Percentiles rank a stretch among this genome's conserved stretches.
phyloP scores from a whole-genome alignment of 2,329 filamentous ascomycete species.

The Pseudogymnoascus sp. region DNA sequence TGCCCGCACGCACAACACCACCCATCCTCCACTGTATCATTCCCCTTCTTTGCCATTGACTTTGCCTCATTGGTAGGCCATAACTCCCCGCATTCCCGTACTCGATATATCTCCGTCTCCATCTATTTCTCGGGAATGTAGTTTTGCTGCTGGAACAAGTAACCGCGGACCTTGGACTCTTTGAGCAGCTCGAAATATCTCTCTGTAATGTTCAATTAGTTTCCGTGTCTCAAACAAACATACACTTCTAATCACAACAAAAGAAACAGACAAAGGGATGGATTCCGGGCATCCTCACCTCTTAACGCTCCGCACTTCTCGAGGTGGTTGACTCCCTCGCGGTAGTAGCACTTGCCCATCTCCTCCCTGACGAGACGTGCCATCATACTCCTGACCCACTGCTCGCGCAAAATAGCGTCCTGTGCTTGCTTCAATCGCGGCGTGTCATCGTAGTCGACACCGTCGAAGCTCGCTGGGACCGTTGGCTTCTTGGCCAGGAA shows the following conservation, averaged over 20 bases:
- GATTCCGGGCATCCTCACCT: slow-evolving; percentile 46
- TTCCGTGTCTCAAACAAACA: not conserved
- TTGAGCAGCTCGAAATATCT: slow-evolving; percentile 71
- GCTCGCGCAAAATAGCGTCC: slow-evolving; percentile 73
- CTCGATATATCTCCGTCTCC: not conserved
- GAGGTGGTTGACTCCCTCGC: slow-evolving; percentile 77
- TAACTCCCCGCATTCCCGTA: not conserved
- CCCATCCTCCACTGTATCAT: not conserved
- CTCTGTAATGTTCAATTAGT: slow-evolving; percentile 40
- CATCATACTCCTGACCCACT: slow-evolving; percentile 90
- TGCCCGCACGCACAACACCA: not conserved
- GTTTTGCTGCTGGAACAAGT: slow-evolving; percentile 72
- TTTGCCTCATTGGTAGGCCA: not conserved
- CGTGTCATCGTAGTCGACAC: slow-evolving; percentile 79
- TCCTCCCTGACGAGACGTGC: slow-evolving; percentile 72
- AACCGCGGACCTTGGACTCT: slow-evolving; percentile 68
- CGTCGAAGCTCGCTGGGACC: slow-evolving; percentile 75
- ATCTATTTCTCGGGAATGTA: slow-evolving; percentile 46
- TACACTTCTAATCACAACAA: not conserved
- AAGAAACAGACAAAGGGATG: not conserved
- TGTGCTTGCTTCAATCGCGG: slow-evolving; percentile 73
- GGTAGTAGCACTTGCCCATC: slow-evolving; percentile 76
- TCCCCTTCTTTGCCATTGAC: slow-evolving; percentile 3
- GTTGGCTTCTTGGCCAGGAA: slow-evolving; percentile 80
- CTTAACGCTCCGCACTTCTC: slow-evolving; percentile 76